Evolutionary conservation across 768 basidiomycete species (phyloP).

Genomic region (Russula sp.): DNA sequence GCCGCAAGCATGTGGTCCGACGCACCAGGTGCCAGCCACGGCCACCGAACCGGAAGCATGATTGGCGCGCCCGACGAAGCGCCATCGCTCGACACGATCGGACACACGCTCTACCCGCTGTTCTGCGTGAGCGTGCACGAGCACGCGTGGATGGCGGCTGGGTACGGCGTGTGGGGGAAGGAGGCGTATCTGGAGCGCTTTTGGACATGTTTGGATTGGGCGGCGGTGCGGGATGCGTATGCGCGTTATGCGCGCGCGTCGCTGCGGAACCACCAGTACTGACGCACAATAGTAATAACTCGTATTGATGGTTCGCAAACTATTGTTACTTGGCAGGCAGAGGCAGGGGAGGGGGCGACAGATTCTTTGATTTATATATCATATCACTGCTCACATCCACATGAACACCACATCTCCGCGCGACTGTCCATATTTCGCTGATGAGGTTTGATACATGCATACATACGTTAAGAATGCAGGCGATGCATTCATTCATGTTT

Average conservation of each 20-base stretch:
- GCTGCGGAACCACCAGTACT: background rate
- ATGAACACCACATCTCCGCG: too few species aligned
- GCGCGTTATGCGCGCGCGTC: background rate
- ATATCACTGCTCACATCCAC: too few species aligned
- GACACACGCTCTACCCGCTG: conserved; percentile 59
- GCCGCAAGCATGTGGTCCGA: background rate
- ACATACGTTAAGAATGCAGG: too few species aligned
- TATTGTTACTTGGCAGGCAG: too few species aligned
- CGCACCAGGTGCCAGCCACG: too few species aligned
- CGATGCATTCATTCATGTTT: too few species aligned
- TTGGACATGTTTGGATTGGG: conserved; percentile 81
- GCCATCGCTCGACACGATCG: conserved; percentile 28
- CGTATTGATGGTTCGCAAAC: too few species aligned
- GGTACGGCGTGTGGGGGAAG: conserved; percentile 87
- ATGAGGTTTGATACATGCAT: too few species aligned
- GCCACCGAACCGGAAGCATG: background rate
- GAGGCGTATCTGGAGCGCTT: conserved; percentile 79
- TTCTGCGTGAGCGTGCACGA: conserved; percentile 77
- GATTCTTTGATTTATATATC: too few species aligned
- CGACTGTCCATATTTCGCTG: too few species aligned
- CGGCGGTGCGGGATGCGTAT: conserved; percentile 38
- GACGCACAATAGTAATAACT: too few species aligned
- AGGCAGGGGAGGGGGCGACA: too few species aligned
- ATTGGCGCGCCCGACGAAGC: background rate
- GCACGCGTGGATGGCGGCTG: conserved; percentile 79